Percentiles rank a stretch among this genome's conserved stretches.
Evolutionary conservation across 495 filamentous ascomycete genomes (phyloP).

Genomic region (Evernia prunastri): DNA sequence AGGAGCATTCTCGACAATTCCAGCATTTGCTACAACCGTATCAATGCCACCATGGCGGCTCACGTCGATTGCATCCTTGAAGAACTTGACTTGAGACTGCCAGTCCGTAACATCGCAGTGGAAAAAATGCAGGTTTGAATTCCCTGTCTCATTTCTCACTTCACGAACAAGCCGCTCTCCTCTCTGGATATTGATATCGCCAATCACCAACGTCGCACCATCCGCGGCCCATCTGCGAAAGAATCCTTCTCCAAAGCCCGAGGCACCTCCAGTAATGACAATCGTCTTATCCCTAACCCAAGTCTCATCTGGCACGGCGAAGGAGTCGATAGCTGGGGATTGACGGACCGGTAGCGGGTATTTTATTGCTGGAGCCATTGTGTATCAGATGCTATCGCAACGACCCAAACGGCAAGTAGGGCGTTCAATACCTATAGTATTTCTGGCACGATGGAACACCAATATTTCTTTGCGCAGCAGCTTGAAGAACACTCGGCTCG

Average conservation of each 20-base stretch:
- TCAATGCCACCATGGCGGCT: slow-evolving; percentile 53
- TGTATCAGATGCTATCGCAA: neutral
- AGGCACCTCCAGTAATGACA: slow-evolving; percentile 47
- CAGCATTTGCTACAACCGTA: slow-evolving; percentile 59
- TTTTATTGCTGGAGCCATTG: slow-evolving; percentile 9
- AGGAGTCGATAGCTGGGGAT: slow-evolving; percentile 24
- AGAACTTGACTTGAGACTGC: slow-evolving; percentile 55
- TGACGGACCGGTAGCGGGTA: slow-evolving; percentile 23
- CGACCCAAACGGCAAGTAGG: neutral
- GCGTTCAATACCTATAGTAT: neutral
- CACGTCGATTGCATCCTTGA: slow-evolving; percentile 45
- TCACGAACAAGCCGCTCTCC: slow-evolving; percentile 35
- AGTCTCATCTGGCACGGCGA: slow-evolving; percentile 13
- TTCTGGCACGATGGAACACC: neutral
- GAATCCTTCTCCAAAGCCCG: slow-evolving; percentile 42
- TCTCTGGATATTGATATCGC: slow-evolving; percentile 37
- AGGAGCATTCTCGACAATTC: slow-evolving; percentile 39
- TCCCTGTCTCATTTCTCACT: slow-evolving; percentile 32
- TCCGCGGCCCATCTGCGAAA: slow-evolving; percentile 37
- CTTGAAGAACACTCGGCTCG: slow-evolving; percentile 1
- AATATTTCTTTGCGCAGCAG: neutral
- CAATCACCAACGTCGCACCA: slow-evolving; percentile 43
- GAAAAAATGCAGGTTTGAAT: slow-evolving; percentile 43
- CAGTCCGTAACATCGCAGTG: slow-evolving; percentile 53
- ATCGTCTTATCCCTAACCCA: slow-evolving; percentile 39